These are phyloP conservation scores for Phlyctochytrium planicorne DNA, from an alignment of 192 early-diverging fungal species.

Conservation along the genomic window DNA sequence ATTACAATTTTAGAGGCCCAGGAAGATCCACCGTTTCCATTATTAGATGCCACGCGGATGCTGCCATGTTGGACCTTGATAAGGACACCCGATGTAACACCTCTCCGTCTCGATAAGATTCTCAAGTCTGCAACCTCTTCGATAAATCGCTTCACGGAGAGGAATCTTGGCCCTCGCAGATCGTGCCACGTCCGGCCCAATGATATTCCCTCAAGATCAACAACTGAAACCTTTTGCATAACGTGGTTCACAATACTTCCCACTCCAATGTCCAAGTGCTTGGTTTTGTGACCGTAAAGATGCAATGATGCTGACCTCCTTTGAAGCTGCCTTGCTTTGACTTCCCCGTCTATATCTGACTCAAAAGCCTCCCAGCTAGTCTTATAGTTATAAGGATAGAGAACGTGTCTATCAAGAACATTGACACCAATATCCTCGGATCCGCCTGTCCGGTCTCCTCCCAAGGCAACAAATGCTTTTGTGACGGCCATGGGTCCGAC, in stretches of 20 bases:
- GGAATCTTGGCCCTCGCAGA: conserved; percentile 11
- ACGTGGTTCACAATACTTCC: conserved; percentile 13
- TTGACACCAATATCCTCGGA: background rate
- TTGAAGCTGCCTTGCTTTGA: background rate
- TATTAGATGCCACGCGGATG: conserved; percentile 4
- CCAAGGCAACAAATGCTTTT: conserved; percentile 23
- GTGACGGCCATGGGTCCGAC: conserved; percentile 37
- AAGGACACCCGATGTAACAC: background rate
- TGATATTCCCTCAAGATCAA: background rate
- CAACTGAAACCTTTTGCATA: background rate
- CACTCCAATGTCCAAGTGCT: conserved; percentile 8
- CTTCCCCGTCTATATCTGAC: conserved; percentile 6
- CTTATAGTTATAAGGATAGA: conserved; percentile 34
- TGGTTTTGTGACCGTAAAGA: conserved; percentile 36
- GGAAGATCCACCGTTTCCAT: background rate
- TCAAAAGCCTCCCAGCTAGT: conserved; percentile 36
- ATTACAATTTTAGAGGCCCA: conserved; percentile 7
- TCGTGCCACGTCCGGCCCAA: background rate
- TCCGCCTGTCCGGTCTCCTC: background rate
- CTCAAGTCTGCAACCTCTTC: conserved; percentile 14
- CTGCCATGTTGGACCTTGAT: conserved; percentile 8
- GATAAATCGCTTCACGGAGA: conserved; percentile 12
- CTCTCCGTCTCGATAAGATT: conserved; percentile 6
- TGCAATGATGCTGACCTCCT: conserved; percentile 21
- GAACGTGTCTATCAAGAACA: conserved; percentile 7